A percentile compares a stretch with the other conserved stretches of the same genome.
Evolutionary conservation across 331 rosid species (phyloP).

Genomic region (Quercus tomentella): DNA sequence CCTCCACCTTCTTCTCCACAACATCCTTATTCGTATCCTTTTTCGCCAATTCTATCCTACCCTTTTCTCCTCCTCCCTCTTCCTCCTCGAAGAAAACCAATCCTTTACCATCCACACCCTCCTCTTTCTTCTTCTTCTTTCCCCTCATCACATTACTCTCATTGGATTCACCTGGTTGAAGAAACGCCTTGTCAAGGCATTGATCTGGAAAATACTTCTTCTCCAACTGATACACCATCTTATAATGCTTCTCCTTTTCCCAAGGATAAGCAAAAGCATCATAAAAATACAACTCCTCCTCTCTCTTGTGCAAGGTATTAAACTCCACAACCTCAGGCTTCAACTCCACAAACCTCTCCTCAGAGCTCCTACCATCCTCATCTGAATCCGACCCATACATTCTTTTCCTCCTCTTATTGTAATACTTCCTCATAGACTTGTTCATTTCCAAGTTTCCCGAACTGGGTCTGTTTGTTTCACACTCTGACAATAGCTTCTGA

Average conservation of each 20-base stretch:
- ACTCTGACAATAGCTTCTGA: conserved; percentile 43
- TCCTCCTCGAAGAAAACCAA: conserved; percentile 61
- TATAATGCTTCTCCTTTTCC: conserved; percentile 93
- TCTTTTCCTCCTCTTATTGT: conserved; percentile 69
- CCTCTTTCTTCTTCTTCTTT: conserved; percentile 31
- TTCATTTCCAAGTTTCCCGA: conserved; percentile 43
- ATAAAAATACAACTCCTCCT: conserved; percentile 77
- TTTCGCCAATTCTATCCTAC: conserved; percentile 16
- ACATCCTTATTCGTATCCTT: conserved; percentile 28
- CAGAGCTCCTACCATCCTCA: conserved; percentile 35
- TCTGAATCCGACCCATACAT: conserved; percentile 89
- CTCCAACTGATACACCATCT: conserved; percentile 92
- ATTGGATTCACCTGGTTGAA: conserved; percentile 69
- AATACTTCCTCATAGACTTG: conserved; percentile 79
- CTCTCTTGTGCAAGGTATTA: conserved; percentile 63
- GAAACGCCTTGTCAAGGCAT: conserved; percentile 80
- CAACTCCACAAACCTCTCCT: conserved; percentile 61
- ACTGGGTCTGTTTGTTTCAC: conserved; percentile 19
- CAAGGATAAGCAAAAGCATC: conserved; percentile 79
- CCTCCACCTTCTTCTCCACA: conserved; percentile 79
- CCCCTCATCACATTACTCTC: conserved; percentile 14
- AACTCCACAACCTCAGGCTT: conserved; percentile 83
- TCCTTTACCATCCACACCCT: conserved; percentile 25
- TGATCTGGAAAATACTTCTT: conserved; percentile 84
- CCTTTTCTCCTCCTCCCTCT: conserved; percentile 20